Percentiles rank a stretch among this genome's conserved stretches.
phyloP scores from a whole-genome alignment of 2,329 filamentous ascomycete species.

The Colletotrichum karsti region DNA sequence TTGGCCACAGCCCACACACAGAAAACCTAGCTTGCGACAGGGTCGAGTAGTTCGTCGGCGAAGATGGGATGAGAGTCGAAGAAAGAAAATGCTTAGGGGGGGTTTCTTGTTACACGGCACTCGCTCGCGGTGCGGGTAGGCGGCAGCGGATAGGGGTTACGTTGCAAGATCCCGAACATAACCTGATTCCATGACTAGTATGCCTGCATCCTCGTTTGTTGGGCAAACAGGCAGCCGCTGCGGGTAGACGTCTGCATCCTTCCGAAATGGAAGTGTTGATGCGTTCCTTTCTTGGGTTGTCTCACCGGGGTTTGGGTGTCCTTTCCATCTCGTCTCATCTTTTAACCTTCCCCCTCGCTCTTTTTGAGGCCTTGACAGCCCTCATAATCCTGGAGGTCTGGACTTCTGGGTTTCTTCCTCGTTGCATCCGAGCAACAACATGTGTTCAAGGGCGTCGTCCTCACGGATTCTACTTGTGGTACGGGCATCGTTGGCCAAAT shows the following conservation, averaged over 20 bases:
- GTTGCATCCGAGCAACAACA: background rate
- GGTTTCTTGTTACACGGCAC: no score
- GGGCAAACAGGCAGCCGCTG: background rate
- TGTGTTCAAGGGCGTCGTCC: constrained; percentile 4
- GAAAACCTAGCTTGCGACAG: background rate
- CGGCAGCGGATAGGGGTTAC: no score
- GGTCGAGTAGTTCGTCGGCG: background rate
- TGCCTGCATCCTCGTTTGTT: background rate
- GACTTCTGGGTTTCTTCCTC: background rate
- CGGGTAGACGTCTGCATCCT: background rate
- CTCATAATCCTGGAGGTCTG: background rate
- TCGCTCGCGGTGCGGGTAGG: no score
- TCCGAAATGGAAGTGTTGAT: background rate
- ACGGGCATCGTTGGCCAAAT: constrained; percentile 13
- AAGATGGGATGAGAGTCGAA: background rate
- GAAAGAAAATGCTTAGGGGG: background rate
- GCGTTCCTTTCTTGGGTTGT: constrained; percentile 2
- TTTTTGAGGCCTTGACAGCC: constrained; percentile 5
- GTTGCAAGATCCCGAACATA: no score
- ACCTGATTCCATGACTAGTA: background rate
- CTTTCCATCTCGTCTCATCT: constrained; percentile 20
- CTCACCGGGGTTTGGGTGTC: constrained; percentile 1
- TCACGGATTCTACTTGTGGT: background rate
- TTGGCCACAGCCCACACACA: background rate
- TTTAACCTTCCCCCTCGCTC: constrained; percentile 9